Evolutionary conservation across 2,329 filamentous ascomycete species (phyloP).

Genomic region (Xylaria sp.): DNA sequence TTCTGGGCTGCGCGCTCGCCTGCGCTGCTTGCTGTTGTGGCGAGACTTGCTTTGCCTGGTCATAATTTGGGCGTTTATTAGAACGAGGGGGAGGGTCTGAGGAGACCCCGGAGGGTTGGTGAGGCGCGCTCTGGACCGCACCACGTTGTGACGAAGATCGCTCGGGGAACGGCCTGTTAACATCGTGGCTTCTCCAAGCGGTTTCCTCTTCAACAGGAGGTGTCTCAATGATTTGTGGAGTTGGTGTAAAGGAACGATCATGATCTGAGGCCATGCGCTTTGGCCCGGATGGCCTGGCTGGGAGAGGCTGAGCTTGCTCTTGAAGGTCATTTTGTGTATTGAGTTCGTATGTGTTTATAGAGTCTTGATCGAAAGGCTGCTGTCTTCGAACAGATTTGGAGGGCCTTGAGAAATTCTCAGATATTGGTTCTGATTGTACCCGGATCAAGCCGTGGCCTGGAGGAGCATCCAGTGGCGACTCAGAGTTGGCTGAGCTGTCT

Average conservation of each 20-base stretch:
- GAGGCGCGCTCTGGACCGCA: conserved; percentile 59
- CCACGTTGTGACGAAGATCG: conserved; percentile 65
- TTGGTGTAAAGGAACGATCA: conserved; percentile 44
- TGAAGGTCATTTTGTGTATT: conserved; percentile 62
- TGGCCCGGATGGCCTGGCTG: conserved; percentile 38
- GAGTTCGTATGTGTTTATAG: conserved; percentile 56
- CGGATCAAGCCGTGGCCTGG: conserved; percentile 66
- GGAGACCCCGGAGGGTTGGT: conserved; percentile 53
- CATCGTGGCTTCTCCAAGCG: conserved; percentile 39
- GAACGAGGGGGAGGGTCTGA: conserved; percentile 62
- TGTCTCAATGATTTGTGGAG: conserved; percentile 75
- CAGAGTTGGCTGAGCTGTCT: conserved; percentile 49
- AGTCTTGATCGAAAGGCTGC: conserved; percentile 62
- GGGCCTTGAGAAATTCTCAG: conserved; percentile 73
- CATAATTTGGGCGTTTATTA: conserved; percentile 54
- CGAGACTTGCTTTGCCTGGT: conserved; percentile 47
- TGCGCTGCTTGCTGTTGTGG: conserved; percentile 42
- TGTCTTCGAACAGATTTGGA: conserved; percentile 60
- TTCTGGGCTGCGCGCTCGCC: conserved; percentile 40
- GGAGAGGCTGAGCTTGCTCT: conserved; percentile 44
- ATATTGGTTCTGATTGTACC: conserved; percentile 76
- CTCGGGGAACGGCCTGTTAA: conserved; percentile 59
- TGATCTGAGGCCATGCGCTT: conserved; percentile 40
- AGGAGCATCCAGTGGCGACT: conserved; percentile 59
- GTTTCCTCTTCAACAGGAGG: conserved; percentile 59